phyloP scores from a whole-genome alignment of 495 filamentous ascomycete genomes.

The Entonaema liquescens region DNA sequence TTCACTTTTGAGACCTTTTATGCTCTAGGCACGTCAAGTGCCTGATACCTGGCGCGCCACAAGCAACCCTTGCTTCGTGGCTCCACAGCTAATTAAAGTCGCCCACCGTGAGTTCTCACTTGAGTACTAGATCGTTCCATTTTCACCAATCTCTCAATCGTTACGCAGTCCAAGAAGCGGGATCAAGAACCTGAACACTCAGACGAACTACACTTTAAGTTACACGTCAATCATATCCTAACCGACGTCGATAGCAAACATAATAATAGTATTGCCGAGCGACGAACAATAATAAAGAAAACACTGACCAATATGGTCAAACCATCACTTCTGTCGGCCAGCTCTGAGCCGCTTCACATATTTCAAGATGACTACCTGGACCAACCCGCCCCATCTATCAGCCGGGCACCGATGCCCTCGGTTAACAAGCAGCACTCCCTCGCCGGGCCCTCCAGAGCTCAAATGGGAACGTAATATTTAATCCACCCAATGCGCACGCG shows the following conservation, averaged over 20 bases:
- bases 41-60: conserved; percentile 44
- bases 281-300: conserved; percentile 11
- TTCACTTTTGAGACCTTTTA: conserved; percentile 41
- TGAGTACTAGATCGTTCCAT: conserved; percentile 41
- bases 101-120: conserved; percentile 39
- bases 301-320: conserved; percentile 54
- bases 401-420: conserved; percentile 62
- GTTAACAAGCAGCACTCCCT: conserved; percentile 51
- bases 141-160: conserved; percentile 31
- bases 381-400: conserved; percentile 54
- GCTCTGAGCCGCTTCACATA: conserved; percentile 66
- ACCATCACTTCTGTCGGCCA: conserved; percentile 66
- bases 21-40: conserved; percentile 36
- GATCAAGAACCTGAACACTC: conserved; percentile 18
- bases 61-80: conserved; percentile 44
- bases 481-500: conserved; percentile 59
- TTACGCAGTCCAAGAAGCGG: conserved; percentile 29
- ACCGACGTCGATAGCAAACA: conserved; percentile 23
- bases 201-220: conserved; percentile 14
- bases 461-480: conserved; percentile 61
- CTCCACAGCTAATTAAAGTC: conserved; percentile 47
- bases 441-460: conserved; percentile 62
- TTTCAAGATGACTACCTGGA: conserved; percentile 67
- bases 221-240: conserved; percentile 15
- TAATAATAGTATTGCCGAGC: conserved; percentile 14